Base-by-base conservation (phyloP, 352 stramenopile species). In the Pythium coloratum region DNA sequence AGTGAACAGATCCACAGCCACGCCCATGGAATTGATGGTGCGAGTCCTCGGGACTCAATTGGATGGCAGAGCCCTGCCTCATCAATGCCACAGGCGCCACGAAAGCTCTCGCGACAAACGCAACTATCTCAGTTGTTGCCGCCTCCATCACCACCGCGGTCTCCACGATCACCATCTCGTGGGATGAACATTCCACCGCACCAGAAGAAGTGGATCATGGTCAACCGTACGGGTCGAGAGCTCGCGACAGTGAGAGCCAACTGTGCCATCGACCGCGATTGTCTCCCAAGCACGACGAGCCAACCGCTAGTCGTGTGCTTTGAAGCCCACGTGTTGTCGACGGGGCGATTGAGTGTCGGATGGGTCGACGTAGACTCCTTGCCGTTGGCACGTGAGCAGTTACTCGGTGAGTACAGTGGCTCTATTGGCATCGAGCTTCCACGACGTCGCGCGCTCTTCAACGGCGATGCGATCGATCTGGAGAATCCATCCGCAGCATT, bases 1-100 rank as follows among this genome's bases (percentile, higher is more conserved):
- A 61, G 64, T 49, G 81, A 91, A 32, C 81, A 91, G 44, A 55
- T 91, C 30, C 71, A 71, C 16, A 86, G 79, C 46, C 82, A 89
- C 38, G 72, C 67, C 1, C 76, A 76, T 14, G 81, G 82, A 1
- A 69, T 91, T n/a, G 70, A 82, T 1, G 75, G 64, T 24, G 55
- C 78, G 1, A 71, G 14, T 50, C 26, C 30, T 38, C 24, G 24
- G 40, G 65, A 49, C 59, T 30, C 57, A 2, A 72, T 24, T 10
- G 58, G 38, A 1, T 65, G 73, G 51, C 70, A 64, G 26, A 62
- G 20, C 28, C 9, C 38, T 13, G 13, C 24, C 2, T 62, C 46
- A 1, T 53, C 46, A 30, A 53, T 28, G 53, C 74, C 54, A 53
- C 59, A 47, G 75, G 69, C 14, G 55, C 76, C 58, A 72, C 66